These are phyloP conservation scores for Strobilomyces confusus DNA, from an alignment of 768 basidiomycete species.

Conservation along the genomic window DNA sequence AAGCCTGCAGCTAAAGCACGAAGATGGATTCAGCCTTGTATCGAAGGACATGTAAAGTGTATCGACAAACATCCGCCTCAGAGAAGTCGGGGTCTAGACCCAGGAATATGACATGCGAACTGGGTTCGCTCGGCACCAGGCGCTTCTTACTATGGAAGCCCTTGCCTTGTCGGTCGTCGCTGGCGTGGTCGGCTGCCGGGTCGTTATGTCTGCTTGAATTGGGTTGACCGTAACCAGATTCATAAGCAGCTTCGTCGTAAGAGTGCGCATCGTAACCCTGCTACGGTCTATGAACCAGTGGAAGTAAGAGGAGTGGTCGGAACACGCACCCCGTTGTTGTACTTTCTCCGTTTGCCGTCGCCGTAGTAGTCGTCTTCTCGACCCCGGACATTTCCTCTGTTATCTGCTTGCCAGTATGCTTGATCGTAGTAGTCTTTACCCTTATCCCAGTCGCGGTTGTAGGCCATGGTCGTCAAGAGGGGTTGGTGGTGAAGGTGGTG, in stretches of 20 bases:
- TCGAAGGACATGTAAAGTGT: slow-evolving; percentile 32
- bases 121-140: slow-evolving; percentile 77
- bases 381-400: slow-evolving; percentile 41
- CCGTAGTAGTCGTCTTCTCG: slow-evolving; percentile 67
- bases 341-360: slow-evolving; percentile 78
- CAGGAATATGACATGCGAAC: slow-evolving; percentile 92
- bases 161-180: slow-evolving; percentile 46
- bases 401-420: slow-evolving; percentile 37
- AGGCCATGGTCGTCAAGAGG: slow-evolving; percentile 46
- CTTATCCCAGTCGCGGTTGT: slow-evolving; percentile 85
- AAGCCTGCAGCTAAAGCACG: slow-evolving; percentile 67
- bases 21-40: slow-evolving; percentile 34
- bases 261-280: slow-evolving; percentile 53
- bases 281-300: slow-evolving; percentile 8
- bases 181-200: slow-evolving; percentile 43
- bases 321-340: slow-evolving; percentile 64
- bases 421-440: slow-evolving; percentile 62
- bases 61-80: slow-evolving; percentile 82
- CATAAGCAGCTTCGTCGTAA: slow-evolving; percentile 46
- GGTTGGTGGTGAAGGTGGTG: slow-evolving; percentile 15
- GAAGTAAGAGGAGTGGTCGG: neutral
- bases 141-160: slow-evolving; percentile 64
- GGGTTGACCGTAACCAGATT: slow-evolving; percentile 29
- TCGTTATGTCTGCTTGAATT: slow-evolving; percentile 29
- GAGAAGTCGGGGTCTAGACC: slow-evolving; percentile 90